Base-by-base conservation (phyloP, 306 rosid species). In the Coriaria nepalensis region DNA sequence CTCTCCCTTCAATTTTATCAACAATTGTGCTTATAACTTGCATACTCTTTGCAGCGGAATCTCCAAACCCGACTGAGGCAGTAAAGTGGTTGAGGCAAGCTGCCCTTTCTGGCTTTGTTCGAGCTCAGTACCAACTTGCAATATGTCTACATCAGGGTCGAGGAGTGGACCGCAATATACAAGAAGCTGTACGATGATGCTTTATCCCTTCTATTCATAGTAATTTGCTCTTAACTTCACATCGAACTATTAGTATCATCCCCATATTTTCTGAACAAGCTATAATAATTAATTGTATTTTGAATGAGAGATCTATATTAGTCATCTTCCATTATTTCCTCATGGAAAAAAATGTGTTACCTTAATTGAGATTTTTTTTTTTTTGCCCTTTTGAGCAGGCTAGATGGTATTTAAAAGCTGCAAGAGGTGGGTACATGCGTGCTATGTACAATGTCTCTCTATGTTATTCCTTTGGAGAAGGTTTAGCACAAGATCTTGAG, bases 111-210 rank as follows among this genome's bases (percentile, higher is more conserved):
- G 95, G 93, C 40, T 65, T 76, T 65, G 54, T 59, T 35, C 93
- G 93, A 49, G 86, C 97, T 47, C 97, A 78, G 53, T 88, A 84
- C 73, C 97, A 84, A 54, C 90, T 88, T 33, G 97, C 86, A 6
- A 80, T 84, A 56, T 81, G 90, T 68, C 75, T 88, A 45, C 95
- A 78, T 61, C 90, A 77, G 10, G 79, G 79, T 43, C 68, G 65
- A 4, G 93, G 75, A 52, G 58, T 43, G 10, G 58, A 50, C 35
- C 49, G 58, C 54, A 73, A 69, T 44, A 64, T 70, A 48, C 69
- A 75, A 61, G 82, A 81, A 55, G 95, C 90, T 29, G 95, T 88
- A 76, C 13, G 83, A 33, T 45, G 45, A 48, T 71, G 52, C 47
- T 41, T 35, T 50, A 55, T 6, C 40, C 7, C 10, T 47, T 40